Evolutionary conservation across 306 rosid genomes (phyloP), one percentile per base, ranked within the genome.

Genomic region (Cicer chorassanicum): DNA sequence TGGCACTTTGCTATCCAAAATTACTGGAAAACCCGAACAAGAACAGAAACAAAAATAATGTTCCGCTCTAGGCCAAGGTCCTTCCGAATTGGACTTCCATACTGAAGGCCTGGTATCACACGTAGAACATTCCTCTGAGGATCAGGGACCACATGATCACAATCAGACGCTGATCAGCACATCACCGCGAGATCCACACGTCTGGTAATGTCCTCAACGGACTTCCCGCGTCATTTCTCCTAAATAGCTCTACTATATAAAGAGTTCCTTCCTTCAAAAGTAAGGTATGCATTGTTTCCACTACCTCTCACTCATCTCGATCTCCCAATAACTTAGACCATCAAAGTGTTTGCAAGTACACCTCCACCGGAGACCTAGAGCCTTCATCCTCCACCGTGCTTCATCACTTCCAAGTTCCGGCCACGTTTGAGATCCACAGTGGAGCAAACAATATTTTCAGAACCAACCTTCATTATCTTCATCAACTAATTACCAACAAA

Each of bases 401-500:
- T n/a, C 18, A 49, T 13, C 54, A 3, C 36, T 29, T 29, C 36
- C 5, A 5, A 29, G 36, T 29, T 29, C 36, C 36, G 1, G 4
- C 36, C 36, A 4, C 36, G 1, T 29, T 29, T 29, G 36, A 29
- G 36, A 29, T 29, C 36, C 36, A 29, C 36, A 29, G 36, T 29
- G 36, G 36, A 29, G 36, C 18, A 60, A 51, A 60, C 48, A 54
- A 44, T 41, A 43, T 29, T 16, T 9, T 55, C 40, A 57, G 6
- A 39, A 21, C 29, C 24, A 61, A 40, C 24, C 34, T 69, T 64
- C 70, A 44, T 49, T 21, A 38, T 41, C 14, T 66, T 40, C 18
- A 59, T 44, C 4, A 53, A 61, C 40, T 5, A 68, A 51, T 34
- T 8, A 57, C 65, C 75, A 39, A 72, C 11, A 45, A n/a, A 46